Evolutionary conservation across 75 land plant genomes (phyloP).

Genomic region (Azolla pinnata): DNA sequence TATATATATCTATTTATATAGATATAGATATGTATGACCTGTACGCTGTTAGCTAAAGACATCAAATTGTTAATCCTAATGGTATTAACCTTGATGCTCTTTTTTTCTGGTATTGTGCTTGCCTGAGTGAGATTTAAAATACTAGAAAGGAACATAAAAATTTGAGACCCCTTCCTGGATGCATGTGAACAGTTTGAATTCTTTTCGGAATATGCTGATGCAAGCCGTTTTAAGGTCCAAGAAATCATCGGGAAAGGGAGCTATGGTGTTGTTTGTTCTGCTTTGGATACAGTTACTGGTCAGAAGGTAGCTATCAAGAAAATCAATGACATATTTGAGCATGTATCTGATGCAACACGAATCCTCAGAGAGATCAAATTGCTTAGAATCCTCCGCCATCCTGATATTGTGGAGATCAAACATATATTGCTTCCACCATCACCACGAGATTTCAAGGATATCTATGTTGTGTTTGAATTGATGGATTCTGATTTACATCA

Average conservation of each 20-base stretch:
- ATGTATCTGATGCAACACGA: constrained; percentile 34
- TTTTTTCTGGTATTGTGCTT: too few species aligned
- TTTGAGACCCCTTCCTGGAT: too few species aligned
- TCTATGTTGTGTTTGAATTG: constrained; percentile 36
- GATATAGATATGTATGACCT: too few species aligned
- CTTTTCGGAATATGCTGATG: constrained; percentile 91
- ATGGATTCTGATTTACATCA: constrained; percentile 40
- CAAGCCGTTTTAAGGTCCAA: constrained; percentile 56
- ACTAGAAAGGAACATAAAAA: too few species aligned
- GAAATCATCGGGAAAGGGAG: constrained; percentile 91
- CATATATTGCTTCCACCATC: constrained; percentile 40
- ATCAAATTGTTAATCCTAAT: too few species aligned
- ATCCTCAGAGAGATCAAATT: constrained; percentile 36
- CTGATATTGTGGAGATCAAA: constrained; percentile 41
- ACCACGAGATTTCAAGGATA: constrained; percentile 31
- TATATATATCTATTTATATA: too few species aligned
- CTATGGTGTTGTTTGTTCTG: constrained; percentile 83
- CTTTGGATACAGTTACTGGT: constrained; percentile 55
- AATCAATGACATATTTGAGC: constrained; percentile 37
- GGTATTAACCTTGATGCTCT: too few species aligned
- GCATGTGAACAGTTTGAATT: constrained; percentile 54
- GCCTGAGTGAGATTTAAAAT: too few species aligned
- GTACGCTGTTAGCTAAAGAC: too few species aligned
- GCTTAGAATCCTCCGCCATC: constrained; percentile 25
- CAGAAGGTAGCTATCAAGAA: constrained; percentile 36